A percentile compares a stretch with the other conserved stretches of the same genome.
These are phyloP conservation scores for Smallanthus sonchifolius DNA, from an alignment of 129 eudicot species.

Conservation along the genomic window DNA sequence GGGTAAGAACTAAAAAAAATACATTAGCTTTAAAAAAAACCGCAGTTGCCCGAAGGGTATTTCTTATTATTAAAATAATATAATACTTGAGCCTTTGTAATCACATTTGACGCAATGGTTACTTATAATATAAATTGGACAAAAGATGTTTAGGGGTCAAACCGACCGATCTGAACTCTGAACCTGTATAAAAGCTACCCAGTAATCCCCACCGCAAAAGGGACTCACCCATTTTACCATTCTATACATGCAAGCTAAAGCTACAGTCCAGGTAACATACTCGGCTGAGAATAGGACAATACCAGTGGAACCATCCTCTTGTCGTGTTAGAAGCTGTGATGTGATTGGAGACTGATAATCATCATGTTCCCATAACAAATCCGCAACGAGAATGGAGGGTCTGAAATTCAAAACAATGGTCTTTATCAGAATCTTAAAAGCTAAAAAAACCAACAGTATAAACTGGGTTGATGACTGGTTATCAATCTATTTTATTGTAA, in stretches of 20 bases:
- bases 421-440: neutral
- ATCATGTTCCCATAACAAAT: conserved; percentile 70
- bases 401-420: conserved; percentile 40
- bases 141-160: neutral
- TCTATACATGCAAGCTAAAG: neutral
- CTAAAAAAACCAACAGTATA: neutral
- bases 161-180: neutral
- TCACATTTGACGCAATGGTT: neutral
- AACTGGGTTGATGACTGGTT: neutral
- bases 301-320: conserved; percentile 53
- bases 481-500: neutral
- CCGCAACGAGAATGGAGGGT: conserved; percentile 83
- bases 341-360: conserved; percentile 40
- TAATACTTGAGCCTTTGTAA: neutral
- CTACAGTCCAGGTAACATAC: neutral
- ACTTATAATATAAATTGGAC: neutral
- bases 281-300: conserved; percentile 13
- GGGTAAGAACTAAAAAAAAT: too few species aligned
- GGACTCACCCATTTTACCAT: neutral
- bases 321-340: conserved; percentile 48
- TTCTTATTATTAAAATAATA: neutral
- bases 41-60: neutral
- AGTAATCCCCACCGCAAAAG: neutral
- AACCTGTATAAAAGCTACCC: neutral
- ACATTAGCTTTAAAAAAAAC: neutral